Conservation (phyloP, 148 eudicot genomes). For the Rhododendron mucronatum region DNA sequence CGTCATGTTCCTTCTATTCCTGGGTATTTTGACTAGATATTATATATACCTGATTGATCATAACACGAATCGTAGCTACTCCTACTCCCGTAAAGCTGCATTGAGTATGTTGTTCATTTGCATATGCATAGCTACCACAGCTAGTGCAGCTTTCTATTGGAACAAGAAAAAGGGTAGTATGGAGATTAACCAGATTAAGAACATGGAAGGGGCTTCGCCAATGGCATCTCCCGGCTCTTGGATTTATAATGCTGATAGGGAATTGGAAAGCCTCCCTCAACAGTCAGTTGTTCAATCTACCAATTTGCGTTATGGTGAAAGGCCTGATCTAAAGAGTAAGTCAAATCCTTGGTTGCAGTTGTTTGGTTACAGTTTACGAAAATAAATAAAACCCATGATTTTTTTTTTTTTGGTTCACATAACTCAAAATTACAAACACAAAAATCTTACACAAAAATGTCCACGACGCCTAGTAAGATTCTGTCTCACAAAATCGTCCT, state of each 20-base stretch:
- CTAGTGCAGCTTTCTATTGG: slow-evolving; percentile 52
- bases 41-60: slow-evolving; percentile 83
- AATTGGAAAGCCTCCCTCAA: slow-evolving; percentile 78
- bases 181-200: slow-evolving; percentile 52
- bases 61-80: slow-evolving; percentile 45
- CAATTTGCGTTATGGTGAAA: slow-evolving; percentile 60
- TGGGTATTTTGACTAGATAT: slow-evolving; percentile 56
- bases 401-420: not conserved
- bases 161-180: slow-evolving; percentile 51
- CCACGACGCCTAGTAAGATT: not conserved
- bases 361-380: not conserved
- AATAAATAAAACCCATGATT: not conserved
- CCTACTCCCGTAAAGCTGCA: slow-evolving; percentile 30
- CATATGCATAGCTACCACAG: slow-evolving; percentile 34
- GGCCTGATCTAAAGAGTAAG: slow-evolving; percentile 93
- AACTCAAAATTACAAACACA: not conserved
- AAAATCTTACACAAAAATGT: not conserved
- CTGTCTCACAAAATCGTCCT: not conserved
- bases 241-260: slow-evolving; percentile 50
- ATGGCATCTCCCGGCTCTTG: slow-evolving; percentile 34
- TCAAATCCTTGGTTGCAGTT: not conserved
- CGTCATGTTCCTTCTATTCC: slow-evolving; percentile 50
- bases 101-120: slow-evolving; percentile 50
- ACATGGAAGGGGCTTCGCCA: slow-evolving; percentile 43
- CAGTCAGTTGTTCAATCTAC: slow-evolving; percentile 49